Evolutionary conservation across 169 alveolate genomes (phyloP), one percentile per base, ranked within the genome.

Genomic region (Theileria parva): DNA sequence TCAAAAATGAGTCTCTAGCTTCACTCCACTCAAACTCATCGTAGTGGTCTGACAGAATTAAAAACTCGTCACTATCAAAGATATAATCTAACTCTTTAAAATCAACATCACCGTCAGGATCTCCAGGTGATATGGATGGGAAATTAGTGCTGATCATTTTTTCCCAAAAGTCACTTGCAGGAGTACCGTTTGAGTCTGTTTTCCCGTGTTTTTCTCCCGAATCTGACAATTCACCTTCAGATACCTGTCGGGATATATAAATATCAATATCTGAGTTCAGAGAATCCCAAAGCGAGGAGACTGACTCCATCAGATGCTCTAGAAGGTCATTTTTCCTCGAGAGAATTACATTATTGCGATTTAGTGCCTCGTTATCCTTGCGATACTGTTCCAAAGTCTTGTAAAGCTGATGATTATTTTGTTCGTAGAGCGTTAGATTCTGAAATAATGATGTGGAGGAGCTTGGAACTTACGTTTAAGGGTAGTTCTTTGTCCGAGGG

Each of bases 361-460:
- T 51, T n/a, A 81, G 70, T 27, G 44, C 27, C 8, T 61, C 80
- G 57, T 61, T 61, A 51, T 74, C 80, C 1, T 64, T 27, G 44
- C 88, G 88, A 37, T 81, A 81, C 28, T 72, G 83, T 32, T 12
- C 86, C 23, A 81, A 21, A 44, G 73, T 39, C 70, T 72, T 81
- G 60, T 74, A 84, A 12, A 81, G 75, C 61, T 65, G 34, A 30
- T 70, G 34, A 9, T 70, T 70, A 60, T 70, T 70, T 53, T 70
- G 64, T 27, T 70, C 55, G 25, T 70, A 70, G 34, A 70, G 67
- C 1, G 17, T 74, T 28, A 70, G 1, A 37, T 27, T 53, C 78
- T 70, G 37, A 50, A 70, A 23, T 3, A 32, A 23, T 32, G 37
- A 9, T 53, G 0, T 53, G 19, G 15, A 50, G 5, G 28, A 9